phyloP scores from a whole-genome alignment of 2,329 filamentous ascomycete species.

The Curvularia sp. region DNA sequence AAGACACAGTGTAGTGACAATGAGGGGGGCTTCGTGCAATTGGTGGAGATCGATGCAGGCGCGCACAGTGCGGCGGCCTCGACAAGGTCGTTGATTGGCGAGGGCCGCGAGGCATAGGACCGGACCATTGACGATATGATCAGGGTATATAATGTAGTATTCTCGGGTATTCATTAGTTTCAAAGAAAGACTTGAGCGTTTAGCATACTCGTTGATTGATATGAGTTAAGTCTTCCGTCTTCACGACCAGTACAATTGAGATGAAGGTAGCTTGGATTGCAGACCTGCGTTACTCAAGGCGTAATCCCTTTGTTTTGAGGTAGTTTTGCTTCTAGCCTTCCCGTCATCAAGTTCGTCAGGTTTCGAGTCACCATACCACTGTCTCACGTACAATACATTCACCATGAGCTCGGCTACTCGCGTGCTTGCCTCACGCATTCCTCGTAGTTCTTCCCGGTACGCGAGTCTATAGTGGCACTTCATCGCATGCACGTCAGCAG shows the following conservation, averaged over 20 bases:
- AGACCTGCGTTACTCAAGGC: background rate
- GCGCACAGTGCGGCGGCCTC: background rate
- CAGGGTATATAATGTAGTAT: background rate
- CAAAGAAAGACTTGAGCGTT: background rate
- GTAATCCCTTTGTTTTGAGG: background rate
- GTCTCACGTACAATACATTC: background rate
- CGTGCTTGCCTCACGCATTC: background rate
- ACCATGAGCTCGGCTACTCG: background rate
- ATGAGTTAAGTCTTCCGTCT: background rate
- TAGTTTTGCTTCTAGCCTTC: background rate
- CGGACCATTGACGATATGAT: background rate
- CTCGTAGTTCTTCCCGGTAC: background rate
- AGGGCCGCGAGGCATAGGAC: background rate
- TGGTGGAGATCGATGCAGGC: background rate
- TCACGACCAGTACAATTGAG: background rate
- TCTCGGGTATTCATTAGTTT: background rate
- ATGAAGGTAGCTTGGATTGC: background rate
- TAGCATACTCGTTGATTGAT: background rate
- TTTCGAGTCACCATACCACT: background rate
- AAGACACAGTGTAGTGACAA: background rate
- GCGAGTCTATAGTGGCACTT: background rate
- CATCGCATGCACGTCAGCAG: too few species aligned
- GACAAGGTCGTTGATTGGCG: background rate
- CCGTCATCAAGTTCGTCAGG: background rate
- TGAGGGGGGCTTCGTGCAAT: background rate